Evolutionary conservation across 495 filamentous ascomycete species (phyloP).

Genomic region (Aspergillus conjunctus): DNA sequence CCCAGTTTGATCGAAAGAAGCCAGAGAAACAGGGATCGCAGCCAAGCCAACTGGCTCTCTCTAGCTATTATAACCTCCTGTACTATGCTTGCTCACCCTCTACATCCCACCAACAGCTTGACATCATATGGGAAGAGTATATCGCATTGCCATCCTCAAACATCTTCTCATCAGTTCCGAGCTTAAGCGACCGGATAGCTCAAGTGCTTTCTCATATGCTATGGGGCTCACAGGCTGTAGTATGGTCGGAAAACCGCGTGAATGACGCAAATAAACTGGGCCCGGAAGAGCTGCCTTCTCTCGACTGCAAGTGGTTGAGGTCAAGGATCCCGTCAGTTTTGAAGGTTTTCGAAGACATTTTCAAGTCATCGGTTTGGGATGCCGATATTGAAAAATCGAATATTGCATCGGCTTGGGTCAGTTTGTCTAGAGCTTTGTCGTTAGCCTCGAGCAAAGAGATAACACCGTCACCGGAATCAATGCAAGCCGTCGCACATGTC

Average conservation of each 20-base stretch:
- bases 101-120: slow-evolving; percentile 60
- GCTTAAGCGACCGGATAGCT: slow-evolving; percentile 55
- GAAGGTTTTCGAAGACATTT: slow-evolving; percentile 61
- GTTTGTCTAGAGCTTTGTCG: slow-evolving; percentile 67
- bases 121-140: slow-evolving; percentile 78
- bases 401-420: slow-evolving; percentile 65
- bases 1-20: slow-evolving; percentile 67
- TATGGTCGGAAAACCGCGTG: slow-evolving; percentile 74
- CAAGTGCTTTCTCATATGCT: slow-evolving; percentile 70
- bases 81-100: slow-evolving; percentile 85
- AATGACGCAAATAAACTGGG: slow-evolving; percentile 58
- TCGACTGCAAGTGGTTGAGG: slow-evolving; percentile 89
- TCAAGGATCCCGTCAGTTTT: slow-evolving; percentile 64
- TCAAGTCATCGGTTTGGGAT: slow-evolving; percentile 58
- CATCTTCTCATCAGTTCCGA: slow-evolving; percentile 35
- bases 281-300: slow-evolving; percentile 70
- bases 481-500: slow-evolving; percentile 72
- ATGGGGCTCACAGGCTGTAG: slow-evolving; percentile 60
- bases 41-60: slow-evolving; percentile 60
- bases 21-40: slow-evolving; percentile 58
- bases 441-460: slow-evolving; percentile 86
- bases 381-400: slow-evolving; percentile 43
- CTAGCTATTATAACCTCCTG: slow-evolving; percentile 74
- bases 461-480: slow-evolving; percentile 80
- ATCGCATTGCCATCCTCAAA: slow-evolving; percentile 53